Base-by-base conservation (phyloP, 108 stramenopile species). In the Pseudonitzschia multistriata region DNA sequence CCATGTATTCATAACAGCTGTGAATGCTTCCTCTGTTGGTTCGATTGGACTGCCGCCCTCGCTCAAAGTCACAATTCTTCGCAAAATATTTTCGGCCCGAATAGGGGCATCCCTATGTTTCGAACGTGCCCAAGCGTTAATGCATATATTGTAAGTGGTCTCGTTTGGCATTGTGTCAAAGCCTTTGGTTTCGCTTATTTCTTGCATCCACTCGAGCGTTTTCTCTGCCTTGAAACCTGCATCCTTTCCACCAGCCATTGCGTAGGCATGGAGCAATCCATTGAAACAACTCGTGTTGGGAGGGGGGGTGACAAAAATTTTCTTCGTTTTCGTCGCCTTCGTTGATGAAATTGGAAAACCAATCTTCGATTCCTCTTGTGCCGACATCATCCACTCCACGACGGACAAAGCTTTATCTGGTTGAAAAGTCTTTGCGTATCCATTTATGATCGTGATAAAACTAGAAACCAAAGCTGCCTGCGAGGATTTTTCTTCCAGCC, bases 81-180 rank as follows among this genome's bases (percentile, higher is more conserved):
- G 55, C 35, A 84, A 56, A 24, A 84, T 27, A 7, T 67, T 37
- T 67, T 84, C 80, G 14, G 79, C 83, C 17, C 67, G 57, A 22
- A 50, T 42, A 0, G 77, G 77, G 59, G 75, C 69, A 34, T 79
- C 52, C 0, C 60, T 56, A 35, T 56, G 37, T 25, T 67, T 33
- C 13, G 62, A 62, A n/a, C 68, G 63, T 5, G 81, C 81, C 68
- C 76, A 81, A 21, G 73, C 78, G 59, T 75, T 66, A 42, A 79
- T 72, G 21, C 74, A 71, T 37, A 53, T 72, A 33, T 71, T 78
- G 57, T 61, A 83, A 14, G 79, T 73, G 36, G 75, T 68, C n/a
- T 54, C 71, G 69, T 83, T 71, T 0, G 89, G 89, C 36, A 78
- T 76, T 29, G 85, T 83, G 28, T 80, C 80, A 2, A 76, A 52